These are phyloP conservation scores for Avena eriantha DNA, from an alignment of 176 grass and related monocot genomes.

Conservation along the genomic window DNA sequence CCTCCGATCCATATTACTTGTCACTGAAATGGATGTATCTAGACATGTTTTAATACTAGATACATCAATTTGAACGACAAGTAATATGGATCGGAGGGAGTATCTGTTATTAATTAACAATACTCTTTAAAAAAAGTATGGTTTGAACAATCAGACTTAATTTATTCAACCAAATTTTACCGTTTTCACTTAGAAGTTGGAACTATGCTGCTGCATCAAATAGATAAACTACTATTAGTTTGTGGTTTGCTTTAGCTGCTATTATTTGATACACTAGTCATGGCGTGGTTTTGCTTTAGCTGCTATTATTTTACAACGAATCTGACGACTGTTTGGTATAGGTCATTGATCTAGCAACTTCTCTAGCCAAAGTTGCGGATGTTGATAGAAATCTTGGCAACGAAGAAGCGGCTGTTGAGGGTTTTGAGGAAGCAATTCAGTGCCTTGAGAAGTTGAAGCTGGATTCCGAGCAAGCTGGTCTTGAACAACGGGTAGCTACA, in stretches of 20 bases:
- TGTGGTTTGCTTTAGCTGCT: background rate
- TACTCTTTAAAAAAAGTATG: background rate
- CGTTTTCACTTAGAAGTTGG: background rate
- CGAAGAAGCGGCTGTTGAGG: conserved; percentile 54
- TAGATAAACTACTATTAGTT: background rate
- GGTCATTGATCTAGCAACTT: conserved; percentile 92
- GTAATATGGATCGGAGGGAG: too few species aligned
- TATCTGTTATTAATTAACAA: background rate
- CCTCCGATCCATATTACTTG: too few species aligned
- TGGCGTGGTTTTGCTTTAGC: background rate
- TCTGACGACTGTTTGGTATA: conserved; percentile 34
- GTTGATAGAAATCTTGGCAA: conserved; percentile 87
- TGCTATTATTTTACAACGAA: background rate
- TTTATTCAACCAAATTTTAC: background rate
- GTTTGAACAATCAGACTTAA: background rate
- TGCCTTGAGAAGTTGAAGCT: conserved; percentile 92
- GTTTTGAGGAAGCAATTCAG: conserved; percentile 88
- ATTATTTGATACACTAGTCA: background rate
- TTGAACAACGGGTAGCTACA: conserved; percentile 66
- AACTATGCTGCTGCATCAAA: conserved; percentile 15
- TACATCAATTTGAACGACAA: too few species aligned
- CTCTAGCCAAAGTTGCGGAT: conserved; percentile 96
- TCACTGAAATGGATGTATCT: too few species aligned
- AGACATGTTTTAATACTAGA: too few species aligned
- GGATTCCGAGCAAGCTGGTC: conserved; percentile 57